phyloP scores from a whole-genome alignment of 805 yeast species.

The Candida krabiensis region DNA sequence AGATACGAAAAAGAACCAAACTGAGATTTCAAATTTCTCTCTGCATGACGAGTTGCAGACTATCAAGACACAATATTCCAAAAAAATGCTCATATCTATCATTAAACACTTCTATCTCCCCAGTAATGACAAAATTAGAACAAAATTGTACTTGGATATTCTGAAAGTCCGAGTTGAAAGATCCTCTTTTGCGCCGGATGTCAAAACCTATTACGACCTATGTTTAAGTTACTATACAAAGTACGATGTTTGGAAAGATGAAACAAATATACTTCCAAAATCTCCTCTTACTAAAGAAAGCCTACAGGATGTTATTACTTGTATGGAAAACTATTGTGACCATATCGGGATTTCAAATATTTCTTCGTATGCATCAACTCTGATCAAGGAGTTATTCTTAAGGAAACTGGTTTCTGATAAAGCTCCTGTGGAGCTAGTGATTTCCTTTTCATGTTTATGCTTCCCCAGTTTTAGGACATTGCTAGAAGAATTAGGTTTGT shows the following conservation, averaged over 20 bases:
- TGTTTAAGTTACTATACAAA: background rate
- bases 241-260: background rate
- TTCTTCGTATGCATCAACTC: background rate
- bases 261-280: background rate
- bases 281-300: background rate
- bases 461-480: background rate
- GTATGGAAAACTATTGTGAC: background rate
- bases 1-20: background rate
- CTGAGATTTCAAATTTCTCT: no score
- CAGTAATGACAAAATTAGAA: background rate
- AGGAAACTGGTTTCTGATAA: background rate
- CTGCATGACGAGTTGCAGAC: background rate
- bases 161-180: no score
- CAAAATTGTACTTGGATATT: background rate
- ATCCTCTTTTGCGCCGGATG: background rate
- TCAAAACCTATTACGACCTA: background rate
- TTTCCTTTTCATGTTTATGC: background rate
- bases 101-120: background rate
- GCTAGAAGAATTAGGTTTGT: constrained; percentile 1
- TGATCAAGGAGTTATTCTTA: background rate
- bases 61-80: background rate
- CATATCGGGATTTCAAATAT: background rate
- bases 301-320: background rate
- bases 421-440: background rate
- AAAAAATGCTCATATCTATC: background rate